These are phyloP conservation scores for Aspergillus alliaceus DNA, from an alignment of 2,329 filamentous ascomycete species.

Conservation along the genomic window DNA sequence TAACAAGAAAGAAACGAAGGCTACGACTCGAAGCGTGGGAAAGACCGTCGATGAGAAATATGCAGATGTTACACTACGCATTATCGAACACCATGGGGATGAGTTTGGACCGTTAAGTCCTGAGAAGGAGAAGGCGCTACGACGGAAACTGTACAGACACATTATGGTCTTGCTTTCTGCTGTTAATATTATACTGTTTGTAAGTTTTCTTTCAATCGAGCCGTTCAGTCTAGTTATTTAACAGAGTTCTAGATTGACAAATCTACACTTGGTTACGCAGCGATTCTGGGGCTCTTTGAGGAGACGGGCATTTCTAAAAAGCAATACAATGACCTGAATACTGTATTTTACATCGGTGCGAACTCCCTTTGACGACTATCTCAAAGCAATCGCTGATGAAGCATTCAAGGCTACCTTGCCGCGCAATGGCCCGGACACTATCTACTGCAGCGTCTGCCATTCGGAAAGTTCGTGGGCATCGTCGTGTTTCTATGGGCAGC, in stretches of 20 bases:
- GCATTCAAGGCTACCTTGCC: neutral
- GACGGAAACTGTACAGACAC: neutral
- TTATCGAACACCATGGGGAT: neutral
- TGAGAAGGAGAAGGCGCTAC: neutral
- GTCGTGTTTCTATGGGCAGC: neutral
- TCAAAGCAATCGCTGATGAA: neutral
- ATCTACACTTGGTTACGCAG: neutral
- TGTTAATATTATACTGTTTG: neutral
- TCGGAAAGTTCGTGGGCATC: slow-evolving; percentile 1
- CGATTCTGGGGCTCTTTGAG: neutral
- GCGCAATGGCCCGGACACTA: slow-evolving; percentile 4
- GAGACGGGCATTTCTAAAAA: neutral
- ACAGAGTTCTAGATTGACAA: neutral
- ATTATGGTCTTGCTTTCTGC: neutral
- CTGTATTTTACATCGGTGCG: neutral
- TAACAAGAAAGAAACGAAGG: neutral
- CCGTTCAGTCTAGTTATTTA: too few relatives aligned
- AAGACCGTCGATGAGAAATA: neutral
- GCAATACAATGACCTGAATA: neutral
- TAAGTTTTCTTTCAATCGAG: neutral
- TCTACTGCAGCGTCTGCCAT: slow-evolving; percentile 1
- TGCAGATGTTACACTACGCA: neutral
- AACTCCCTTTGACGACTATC: too few relatives aligned
- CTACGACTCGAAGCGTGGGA: neutral
- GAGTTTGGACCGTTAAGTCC: neutral